A percentile compares a stretch with the other conserved stretches of the same genome.
Conservation (phyloP, 2,329 filamentous ascomycete species). For the Xylariaceae sp. region DNA sequence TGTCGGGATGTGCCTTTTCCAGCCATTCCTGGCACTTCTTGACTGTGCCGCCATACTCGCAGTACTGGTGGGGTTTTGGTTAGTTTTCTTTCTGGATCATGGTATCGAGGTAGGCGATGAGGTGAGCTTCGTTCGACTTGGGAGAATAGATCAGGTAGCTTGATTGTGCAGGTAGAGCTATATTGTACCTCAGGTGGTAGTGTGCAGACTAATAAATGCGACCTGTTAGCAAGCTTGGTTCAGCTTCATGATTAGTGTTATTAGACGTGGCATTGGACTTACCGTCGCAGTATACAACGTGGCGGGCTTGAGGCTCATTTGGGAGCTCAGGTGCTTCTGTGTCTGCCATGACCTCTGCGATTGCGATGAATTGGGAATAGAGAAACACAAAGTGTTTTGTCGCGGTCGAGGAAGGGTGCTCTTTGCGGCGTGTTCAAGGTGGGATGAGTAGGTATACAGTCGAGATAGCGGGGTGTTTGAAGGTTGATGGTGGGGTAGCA, state of each 20-base stretch:
- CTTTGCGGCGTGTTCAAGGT: constrained; percentile 7
- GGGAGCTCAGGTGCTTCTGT: constrained; percentile 43
- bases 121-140: not conserved
- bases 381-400: not conserved
- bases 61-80: constrained; percentile 64
- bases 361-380: constrained; percentile 1
- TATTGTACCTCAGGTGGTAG: constrained; percentile 59
- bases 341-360: constrained; percentile 46
- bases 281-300: constrained; percentile 58
- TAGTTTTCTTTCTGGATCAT: constrained; percentile 4
- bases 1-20: constrained; percentile 63
- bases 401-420: constrained; percentile 4
- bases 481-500: constrained; percentile 16
- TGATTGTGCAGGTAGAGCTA: not conserved
- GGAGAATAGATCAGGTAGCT: not conserved
- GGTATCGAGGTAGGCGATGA: not conserved
- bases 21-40: constrained; percentile 99
- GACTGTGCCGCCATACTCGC: constrained; percentile 93
- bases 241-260: constrained; percentile 2
- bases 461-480: constrained; percentile 18
- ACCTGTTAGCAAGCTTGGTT: not conserved
- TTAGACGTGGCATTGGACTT: constrained; percentile 30
- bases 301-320: constrained; percentile 47
- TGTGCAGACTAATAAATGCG: constrained; percentile 50
- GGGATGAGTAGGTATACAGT: constrained; percentile 2